Conservation (phyloP, 257 asterid species). For the Knoxia roxburghii region DNA sequence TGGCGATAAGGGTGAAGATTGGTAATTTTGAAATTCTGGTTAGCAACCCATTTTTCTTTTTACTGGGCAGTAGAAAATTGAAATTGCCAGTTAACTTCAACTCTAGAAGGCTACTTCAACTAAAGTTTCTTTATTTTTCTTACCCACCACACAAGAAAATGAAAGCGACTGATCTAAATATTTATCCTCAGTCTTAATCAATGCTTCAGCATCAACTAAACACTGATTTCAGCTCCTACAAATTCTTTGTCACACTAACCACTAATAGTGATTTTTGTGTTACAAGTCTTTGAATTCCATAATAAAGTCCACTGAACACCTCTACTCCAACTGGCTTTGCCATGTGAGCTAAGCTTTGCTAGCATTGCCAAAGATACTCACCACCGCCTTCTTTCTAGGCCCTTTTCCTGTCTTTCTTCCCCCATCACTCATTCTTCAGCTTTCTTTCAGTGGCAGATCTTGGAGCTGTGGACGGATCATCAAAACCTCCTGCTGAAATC, state of each 20-base stretch:
- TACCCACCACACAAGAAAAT: too few species aligned
- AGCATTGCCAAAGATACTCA: constrained; percentile 4
- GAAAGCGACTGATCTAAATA: constrained; percentile 2
- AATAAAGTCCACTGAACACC: constrained; percentile 23
- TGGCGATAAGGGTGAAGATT: too few species aligned
- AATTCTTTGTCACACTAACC: constrained; percentile 1
- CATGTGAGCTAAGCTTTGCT: neutral
- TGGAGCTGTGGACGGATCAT: constrained; percentile 13
- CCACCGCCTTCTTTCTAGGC: constrained; percentile 18
- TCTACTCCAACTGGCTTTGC: neutral
- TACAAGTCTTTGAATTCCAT: constrained; percentile 15
- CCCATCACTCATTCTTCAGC: constrained; percentile 19
- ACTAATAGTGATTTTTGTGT: neutral
- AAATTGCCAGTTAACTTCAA: too few species aligned
- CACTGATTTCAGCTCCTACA: neutral
- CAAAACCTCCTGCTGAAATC: constrained; percentile 13
- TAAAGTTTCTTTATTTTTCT: too few species aligned
- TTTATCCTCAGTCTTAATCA: neutral
- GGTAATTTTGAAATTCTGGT: too few species aligned
- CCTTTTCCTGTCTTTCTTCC: neutral
- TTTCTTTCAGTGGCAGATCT: too few species aligned
- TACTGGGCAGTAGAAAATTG: too few species aligned
- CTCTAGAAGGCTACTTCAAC: too few species aligned
- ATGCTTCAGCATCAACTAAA: neutral
- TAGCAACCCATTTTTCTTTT: too few species aligned